Conservation (phyloP, 2,329 filamentous ascomycete species). For the Fusarium caatingaense region DNA sequence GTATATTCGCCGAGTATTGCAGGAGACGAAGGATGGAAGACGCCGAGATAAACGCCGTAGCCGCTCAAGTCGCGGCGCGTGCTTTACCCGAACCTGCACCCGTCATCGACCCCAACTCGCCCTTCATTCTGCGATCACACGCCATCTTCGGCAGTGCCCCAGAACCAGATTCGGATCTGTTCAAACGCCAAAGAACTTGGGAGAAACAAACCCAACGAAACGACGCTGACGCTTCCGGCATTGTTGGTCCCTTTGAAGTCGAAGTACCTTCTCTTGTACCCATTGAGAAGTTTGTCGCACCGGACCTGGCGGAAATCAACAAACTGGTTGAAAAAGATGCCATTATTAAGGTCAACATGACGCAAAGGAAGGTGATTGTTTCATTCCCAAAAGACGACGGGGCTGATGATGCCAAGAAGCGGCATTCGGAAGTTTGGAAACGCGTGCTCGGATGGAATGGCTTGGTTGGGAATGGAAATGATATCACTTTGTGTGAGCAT, state of each 20-base stretch:
- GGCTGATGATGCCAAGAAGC: accelerated
- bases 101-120: background rate
- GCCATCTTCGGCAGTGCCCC: background rate
- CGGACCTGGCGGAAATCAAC: slow-evolving; percentile 1
- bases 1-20: background rate
- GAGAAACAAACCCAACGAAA: background rate
- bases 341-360: background rate
- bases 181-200: background rate
- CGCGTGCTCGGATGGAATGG: background rate
- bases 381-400: background rate
- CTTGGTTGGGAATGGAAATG: background rate
- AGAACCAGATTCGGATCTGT: accelerated
- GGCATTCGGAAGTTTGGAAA: background rate
- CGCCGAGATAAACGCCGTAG: background rate
- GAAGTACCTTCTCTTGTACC: background rate
- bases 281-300: background rate
- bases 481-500: background rate
- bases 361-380: background rate
- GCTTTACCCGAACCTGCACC: accelerated
- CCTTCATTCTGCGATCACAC: background rate
- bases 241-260: background rate
- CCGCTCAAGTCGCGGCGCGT: accelerated
- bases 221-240: too few relatives aligned
- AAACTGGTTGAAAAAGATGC: background rate
- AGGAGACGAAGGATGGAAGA: background rate